Evolutionary conservation across 768 basidiomycete species (phyloP), one percentile per base, ranked within the genome.

Genomic region (Suillus paluster): DNA sequence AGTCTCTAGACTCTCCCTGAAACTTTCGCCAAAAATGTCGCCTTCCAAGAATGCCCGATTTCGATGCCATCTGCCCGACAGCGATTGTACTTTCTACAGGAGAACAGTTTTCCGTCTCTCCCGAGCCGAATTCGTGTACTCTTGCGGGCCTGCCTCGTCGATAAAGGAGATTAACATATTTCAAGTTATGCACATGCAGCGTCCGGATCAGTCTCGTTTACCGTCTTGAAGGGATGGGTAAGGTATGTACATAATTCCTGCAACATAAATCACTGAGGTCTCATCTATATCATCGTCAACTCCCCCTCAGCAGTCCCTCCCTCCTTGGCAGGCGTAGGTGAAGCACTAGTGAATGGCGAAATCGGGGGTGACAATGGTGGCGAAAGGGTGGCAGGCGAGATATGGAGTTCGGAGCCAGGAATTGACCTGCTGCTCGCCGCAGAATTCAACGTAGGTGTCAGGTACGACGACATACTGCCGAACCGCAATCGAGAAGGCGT

Each of bases 171-270:
- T 8, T 25, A 19, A 27, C 17, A 49, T 30, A 30, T 9, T 50
- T n/a, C n/a, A n/a, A n/a, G n/a, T n/a, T 50, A 11, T 19, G 27
- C 10, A n/a, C 17, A 75, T 49, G 62, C 63, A 41, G 62, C 64
- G 46, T 54, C 4, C 41, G 50, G 59, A 64, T 59, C 2, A 46
- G 27, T 30, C 53, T 23, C 65, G 6, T 30, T 30, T 30, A 30
- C 30, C 30, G 30, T 30, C 63, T 63, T 46, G 66, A 65, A 58
- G 74, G 59, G 66, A 67, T 57, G 66, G 66, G 69, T 66, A 64
- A 54, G 64, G 66, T 75, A 66, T 64, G 66, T 75, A 66, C 63
- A 68, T 70, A 72, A 48, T 61, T 59, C 38, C 54, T 52, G 10
- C 27, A 19, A 19, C 10, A 30, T 30, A 19, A 9, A 50, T 30